Evolutionary conservation across 352 stramenopile species (phyloP), one percentile per base, ranked within the genome.

Genomic region (Phytophthora pluvialis): DNA sequence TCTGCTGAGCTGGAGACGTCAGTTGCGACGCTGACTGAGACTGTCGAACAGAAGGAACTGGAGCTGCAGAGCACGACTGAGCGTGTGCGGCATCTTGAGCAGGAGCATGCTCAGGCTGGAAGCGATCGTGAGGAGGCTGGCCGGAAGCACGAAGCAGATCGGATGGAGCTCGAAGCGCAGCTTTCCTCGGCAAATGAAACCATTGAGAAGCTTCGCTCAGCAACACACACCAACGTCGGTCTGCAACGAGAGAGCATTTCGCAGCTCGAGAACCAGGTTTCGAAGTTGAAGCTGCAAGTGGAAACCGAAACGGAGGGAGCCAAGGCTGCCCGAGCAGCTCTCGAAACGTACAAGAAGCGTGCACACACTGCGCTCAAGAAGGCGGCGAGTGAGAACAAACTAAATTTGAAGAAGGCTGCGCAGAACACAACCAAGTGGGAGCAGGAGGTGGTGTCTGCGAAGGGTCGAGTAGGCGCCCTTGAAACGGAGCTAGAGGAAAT

Each of bases 291-390:
- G 42, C 29, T 67, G 1, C 63, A 90, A 60, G 54, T 88, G 4
- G 50, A 81, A 39, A 48, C 76, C 10, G 81, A 92, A 68, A 80
- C 69, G 28, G 80, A 89, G 44, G 82, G 64, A 11, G 72, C 83
- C 0, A 71, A 65, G 29, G 77, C 81, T 31, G 80, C 82, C 3
- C 72, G 77, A 0, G 65, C 70, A 4, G 83, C 85, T n/a, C 72
- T 94, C 15, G 86, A 91, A 59, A 77, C 75, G 42, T 94, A 94
- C 73, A 93, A 91, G 75, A 91, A 90, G 59, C 81, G 86, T 18
- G 86, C 86, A 0, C 81, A 88, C 31, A 88, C 75, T 3, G 86
- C 86, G 13, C 47, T 94, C 15, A 94, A 94, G 72, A 94, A 93
- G 49, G 77, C 83, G 32, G 88, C 77, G 4, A 77, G 60, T 60